Evolutionary conservation across 1,139 yeast species (phyloP), one percentile per base, ranked within the genome.

Genomic region (Pichia sp.): DNA sequence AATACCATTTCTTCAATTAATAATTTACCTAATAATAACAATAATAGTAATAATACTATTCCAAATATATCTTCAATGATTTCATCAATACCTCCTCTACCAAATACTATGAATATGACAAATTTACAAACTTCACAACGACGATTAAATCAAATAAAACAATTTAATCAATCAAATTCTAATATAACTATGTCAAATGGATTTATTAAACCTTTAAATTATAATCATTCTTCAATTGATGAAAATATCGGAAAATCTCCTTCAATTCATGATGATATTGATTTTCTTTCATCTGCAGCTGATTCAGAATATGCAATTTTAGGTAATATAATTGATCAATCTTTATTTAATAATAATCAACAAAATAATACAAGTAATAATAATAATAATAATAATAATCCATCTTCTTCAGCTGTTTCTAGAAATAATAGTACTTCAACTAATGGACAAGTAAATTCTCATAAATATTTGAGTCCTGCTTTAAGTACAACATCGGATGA

Each of bases 241-340:
- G 27, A 30, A 11, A 39, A 24, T 24, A 12, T 24, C 11, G 27
- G 26, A 16, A 39, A 16, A 16, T 12, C 30, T 20, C 36, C 26
- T 30, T 33, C 43, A 31, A 40, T 25, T 16, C 26, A 30, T 30
- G 40, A 39, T n/a, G 47, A 45, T 7, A 40, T 41, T 2, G 31
- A 41, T 26, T 81, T 87, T 58, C 66, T 84, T 50, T 82, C 94
- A 1, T 69, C 80, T 16, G 92, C 95, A 0, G 90, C 92, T 0
- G 86, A 84, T 57, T 68, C 82, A 51, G 96, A 87, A 57, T 86
- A 87, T 57, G 74, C 87, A 4, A 80, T 87, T 2, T 65, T 87
- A 35, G 82, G 94, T n/a, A 79, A 74, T 51, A 84, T 87, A 42
- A 72, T 84, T 32, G 81, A 74, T 43, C 82, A 78, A 50, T 79